Evolutionary conservation across 441 rosid genomes (phyloP).

Genomic region (Adansonia gregorii): DNA sequence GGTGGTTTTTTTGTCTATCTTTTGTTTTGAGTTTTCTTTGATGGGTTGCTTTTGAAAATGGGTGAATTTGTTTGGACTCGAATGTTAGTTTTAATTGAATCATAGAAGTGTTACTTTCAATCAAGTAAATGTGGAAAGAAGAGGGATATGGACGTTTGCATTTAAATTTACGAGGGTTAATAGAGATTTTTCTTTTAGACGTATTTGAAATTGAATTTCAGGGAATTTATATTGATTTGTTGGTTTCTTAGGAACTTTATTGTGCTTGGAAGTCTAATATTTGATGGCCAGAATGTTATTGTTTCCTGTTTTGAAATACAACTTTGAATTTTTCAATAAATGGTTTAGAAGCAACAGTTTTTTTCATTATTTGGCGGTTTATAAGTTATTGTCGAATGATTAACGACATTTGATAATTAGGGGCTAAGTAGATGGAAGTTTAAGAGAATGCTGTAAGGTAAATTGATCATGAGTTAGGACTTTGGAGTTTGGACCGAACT

Average conservation of each 20-base stretch:
- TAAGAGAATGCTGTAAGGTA: not conserved
- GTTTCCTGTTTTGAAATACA: not conserved
- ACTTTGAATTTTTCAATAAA: not conserved
- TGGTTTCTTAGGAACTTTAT: not conserved
- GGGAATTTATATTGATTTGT: not conserved
- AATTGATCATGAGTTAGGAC: not conserved
- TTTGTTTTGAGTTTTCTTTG: conserved; percentile 6
- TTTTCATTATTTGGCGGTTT: not conserved
- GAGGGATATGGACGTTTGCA: not conserved
- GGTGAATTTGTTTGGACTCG: not conserved
- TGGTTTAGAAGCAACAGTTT: not conserved
- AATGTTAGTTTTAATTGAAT: conserved; percentile 4
- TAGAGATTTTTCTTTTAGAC: not conserved
- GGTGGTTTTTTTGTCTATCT: not conserved
- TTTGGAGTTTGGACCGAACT: not conserved
- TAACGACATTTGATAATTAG: not conserved
- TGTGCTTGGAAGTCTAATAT: not conserved
- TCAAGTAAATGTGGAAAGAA: not conserved
- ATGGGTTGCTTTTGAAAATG: conserved; percentile 6
- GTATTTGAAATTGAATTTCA: not conserved
- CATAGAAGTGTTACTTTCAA: not conserved
- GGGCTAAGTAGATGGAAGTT: not conserved
- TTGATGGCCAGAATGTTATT: not conserved
- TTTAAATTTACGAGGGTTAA: not conserved
- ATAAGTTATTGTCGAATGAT: not conserved